These are phyloP conservation scores for Agrocybe praecox DNA, from an alignment of 768 basidiomycete species.

Conservation along the genomic window DNA sequence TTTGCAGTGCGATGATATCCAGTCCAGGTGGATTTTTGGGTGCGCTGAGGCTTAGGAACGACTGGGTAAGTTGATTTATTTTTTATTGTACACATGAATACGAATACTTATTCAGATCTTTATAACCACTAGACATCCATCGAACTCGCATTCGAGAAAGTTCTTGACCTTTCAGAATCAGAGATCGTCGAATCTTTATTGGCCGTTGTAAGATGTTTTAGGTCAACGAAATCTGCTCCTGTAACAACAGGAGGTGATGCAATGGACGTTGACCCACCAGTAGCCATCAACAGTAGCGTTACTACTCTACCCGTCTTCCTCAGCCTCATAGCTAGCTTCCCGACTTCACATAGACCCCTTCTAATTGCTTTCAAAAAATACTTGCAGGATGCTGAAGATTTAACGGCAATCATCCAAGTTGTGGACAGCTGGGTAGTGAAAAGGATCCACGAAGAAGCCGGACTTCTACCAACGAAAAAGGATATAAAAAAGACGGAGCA, in stretches of 20 bases:
- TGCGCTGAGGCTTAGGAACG: slow-evolving; percentile 51
- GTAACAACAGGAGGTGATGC: slow-evolving; percentile 36
- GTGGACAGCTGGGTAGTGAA: slow-evolving; percentile 52
- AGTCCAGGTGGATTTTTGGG: slow-evolving; percentile 51
- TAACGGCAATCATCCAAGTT: slow-evolving; percentile 45
- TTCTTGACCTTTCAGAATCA: slow-evolving; percentile 66
- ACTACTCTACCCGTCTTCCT: slow-evolving; percentile 39
- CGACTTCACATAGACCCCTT: slow-evolving; percentile 39
- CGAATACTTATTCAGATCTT: background rate
- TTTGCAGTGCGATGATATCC: slow-evolving; percentile 64
- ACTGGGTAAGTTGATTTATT: slow-evolving; percentile 72
- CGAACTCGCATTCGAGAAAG: slow-evolving; percentile 49
- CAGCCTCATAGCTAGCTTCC: slow-evolving; percentile 35
- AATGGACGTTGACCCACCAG: slow-evolving; percentile 36
- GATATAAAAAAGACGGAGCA: slow-evolving; percentile 40
- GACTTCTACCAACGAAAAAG: slow-evolving; percentile 40
- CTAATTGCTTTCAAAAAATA: slow-evolving; percentile 54
- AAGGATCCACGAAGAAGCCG: slow-evolving; percentile 35
- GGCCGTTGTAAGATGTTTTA: slow-evolving; percentile 31
- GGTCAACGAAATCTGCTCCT: slow-evolving; percentile 6
- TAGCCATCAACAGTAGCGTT: slow-evolving; percentile 4
- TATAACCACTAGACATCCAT: slow-evolving; percentile 42
- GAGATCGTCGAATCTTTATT: slow-evolving; percentile 61
- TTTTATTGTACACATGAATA: background rate
- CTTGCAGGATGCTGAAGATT: slow-evolving; percentile 50